Evolutionary conservation across 495 filamentous ascomycete genomes (phyloP), one percentile per base, ranked within the genome.

Genomic region (Penicillium robsamsonii): DNA sequence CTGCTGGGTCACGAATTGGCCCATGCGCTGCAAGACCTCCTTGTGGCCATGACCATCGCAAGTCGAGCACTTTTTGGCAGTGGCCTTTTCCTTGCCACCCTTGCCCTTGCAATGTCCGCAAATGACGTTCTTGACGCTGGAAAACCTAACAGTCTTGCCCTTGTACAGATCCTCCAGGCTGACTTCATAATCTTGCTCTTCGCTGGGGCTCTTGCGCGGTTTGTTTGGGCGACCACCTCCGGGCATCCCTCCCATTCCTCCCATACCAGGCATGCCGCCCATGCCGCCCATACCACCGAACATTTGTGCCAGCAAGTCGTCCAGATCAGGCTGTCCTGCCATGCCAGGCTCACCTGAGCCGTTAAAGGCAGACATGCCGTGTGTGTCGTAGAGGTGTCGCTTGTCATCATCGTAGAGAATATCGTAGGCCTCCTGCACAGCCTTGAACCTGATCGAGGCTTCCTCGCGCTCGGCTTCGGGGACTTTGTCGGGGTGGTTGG

Each of bases 331-430:
- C 18, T 84, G 90, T 11, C 74, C 80, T 30, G 81, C 85, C 77
- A 85, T 86, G 18, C 84, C 84, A 1, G 82, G 84, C 45, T 84
- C 83, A 40, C 86, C 82, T 46, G 81, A 75, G 12, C 79, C 72
- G 62, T 96, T 89, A 64, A 97, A 97, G n/a, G 91, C 94, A 22
- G 85, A 75, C 91, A 97, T 96, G 70, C 94, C 94, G 65, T 96
- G 90, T 35, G 84, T 88, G 67, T 98, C 92, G 73, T 98, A 98
- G 47, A 91, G 70, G 22, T 89, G 81, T 58, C 94, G 87, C 69
- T 95, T 97, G 29, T 97, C 85, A 50, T 97, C 95, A 79, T 98
- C 92, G 73, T 87, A 87, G 45, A 98, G 90, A 67, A 97, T 96
- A 69, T 98, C 94, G 77, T 97, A 98, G 57, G 94, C 94, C 76